A percentile compares a stretch with the other conserved stretches of the same genome.
Conservation (phyloP, 2,329 filamentous ascomycete genomes). For the Fusarium dimerum region DNA sequence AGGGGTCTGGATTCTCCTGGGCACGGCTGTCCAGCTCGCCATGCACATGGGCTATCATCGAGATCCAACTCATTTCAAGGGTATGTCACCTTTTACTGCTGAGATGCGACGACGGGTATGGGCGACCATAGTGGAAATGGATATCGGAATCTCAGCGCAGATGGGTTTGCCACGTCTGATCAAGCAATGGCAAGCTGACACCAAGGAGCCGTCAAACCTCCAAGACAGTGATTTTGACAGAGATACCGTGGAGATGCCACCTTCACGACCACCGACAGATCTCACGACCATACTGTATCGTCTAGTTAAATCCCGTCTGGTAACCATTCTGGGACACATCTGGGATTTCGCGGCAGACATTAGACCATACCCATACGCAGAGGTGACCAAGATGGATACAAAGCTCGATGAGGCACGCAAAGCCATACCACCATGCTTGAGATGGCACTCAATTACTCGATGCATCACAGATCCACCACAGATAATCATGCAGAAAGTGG, state of each 20-base stretch:
- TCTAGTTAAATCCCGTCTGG: no score
- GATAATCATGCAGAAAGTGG: no score
- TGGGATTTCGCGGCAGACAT: no score
- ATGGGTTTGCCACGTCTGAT: constrained; percentile 48
- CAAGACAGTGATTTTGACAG: constrained; percentile 44
- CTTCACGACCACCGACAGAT: no score
- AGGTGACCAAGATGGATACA: no score
- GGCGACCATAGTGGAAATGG: constrained; percentile 41
- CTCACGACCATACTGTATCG: no score
- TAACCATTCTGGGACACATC: no score
- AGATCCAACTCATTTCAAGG: constrained; percentile 43
- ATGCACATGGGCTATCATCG: constrained; percentile 46
- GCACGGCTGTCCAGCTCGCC: constrained; percentile 35
- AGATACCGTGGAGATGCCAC: background rate
- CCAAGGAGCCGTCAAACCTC: constrained; percentile 44
- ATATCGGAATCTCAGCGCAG: constrained; percentile 45
- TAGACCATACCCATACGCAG: no score
- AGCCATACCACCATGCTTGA: no score
- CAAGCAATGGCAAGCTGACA: constrained; percentile 41
- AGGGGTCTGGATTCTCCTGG: constrained; percentile 38
- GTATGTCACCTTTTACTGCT: constrained; percentile 40
- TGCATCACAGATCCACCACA: no score
- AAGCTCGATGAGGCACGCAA: no score
- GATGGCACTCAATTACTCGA: no score
- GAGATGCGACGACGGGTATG: constrained; percentile 50